phyloP scores from a whole-genome alignment of 805 yeast genomes.

The Ogataea trehaloabstinens region DNA sequence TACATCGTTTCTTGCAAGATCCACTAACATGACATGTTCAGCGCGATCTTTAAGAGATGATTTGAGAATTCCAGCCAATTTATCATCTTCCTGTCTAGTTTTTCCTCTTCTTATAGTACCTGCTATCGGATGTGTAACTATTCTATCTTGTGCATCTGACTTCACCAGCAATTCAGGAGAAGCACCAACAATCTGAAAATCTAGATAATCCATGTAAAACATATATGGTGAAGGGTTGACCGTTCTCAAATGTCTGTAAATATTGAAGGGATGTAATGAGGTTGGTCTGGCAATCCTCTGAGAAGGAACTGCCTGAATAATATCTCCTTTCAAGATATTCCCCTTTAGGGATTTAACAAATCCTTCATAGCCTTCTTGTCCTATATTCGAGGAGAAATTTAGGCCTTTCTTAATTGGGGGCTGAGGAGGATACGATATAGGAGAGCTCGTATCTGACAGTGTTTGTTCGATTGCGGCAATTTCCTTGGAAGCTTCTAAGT shows the following conservation, averaged over 20 bases:
- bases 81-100: constrained; percentile 89
- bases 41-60: constrained; percentile 89
- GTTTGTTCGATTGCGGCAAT: constrained; percentile 55
- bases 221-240: constrained; percentile 98
- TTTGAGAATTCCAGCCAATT: constrained; percentile 69
- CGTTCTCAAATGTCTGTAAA: constrained; percentile 89
- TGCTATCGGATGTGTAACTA: constrained; percentile 96
- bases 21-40: constrained; percentile 98
- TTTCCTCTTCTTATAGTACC: constrained; percentile 92
- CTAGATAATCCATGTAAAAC: constrained; percentile 88
- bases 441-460: constrained; percentile 41
- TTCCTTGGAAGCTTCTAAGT: constrained; percentile 51
- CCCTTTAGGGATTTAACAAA: constrained; percentile 74
- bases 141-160: constrained; percentile 65
- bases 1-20: constrained; percentile 93
- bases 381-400: constrained; percentile 81
- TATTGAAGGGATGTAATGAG: constrained; percentile 91
- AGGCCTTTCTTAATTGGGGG: constrained; percentile 66
- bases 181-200: constrained; percentile 95
- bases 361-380: constrained; percentile 86
- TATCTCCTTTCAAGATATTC: constrained; percentile 88
- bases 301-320: constrained; percentile 97
- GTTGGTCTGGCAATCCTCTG: constrained; percentile 97
- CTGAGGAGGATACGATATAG: constrained; percentile 69
- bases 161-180: constrained; percentile 93